Evolutionary conservation across 2,329 filamentous ascomycete genomes (phyloP).

Genomic region (Aspergillus sojae): DNA sequence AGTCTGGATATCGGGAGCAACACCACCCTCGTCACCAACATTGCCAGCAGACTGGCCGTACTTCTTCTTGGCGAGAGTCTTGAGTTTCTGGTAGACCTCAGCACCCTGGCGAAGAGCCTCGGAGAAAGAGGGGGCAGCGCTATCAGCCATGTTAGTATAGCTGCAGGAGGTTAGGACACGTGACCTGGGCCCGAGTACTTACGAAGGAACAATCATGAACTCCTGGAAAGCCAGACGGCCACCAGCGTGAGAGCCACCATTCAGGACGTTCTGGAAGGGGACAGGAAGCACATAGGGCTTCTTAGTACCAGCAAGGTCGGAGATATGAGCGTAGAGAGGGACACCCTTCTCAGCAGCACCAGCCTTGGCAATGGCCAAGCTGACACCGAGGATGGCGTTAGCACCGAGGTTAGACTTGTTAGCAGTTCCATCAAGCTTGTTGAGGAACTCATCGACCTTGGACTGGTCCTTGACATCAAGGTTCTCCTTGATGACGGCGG

Average conservation of each 20-base stretch:
- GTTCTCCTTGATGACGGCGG: constrained; percentile 78
- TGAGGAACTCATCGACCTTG: constrained; percentile 81
- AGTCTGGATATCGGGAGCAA: constrained; percentile 97
- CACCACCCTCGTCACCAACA: constrained; percentile 99
- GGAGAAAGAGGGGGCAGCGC: constrained; percentile 83
- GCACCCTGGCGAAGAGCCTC: constrained; percentile 95
- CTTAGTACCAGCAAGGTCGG: constrained; percentile 85
- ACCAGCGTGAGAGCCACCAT: constrained; percentile 95
- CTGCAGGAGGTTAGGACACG: not conserved
- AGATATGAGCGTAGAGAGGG: constrained; percentile 85
- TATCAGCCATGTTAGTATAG: constrained; percentile 37
- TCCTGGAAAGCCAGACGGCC: constrained; percentile 94
- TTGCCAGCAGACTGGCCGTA: constrained; percentile 99
- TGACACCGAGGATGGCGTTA: constrained; percentile 86
- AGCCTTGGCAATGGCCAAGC: constrained; percentile 82
- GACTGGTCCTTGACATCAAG: constrained; percentile 85
- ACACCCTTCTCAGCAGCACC: constrained; percentile 87
- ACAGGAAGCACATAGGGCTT: constrained; percentile 89
- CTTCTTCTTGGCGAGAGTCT: constrained; percentile 97
- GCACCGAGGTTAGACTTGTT: constrained; percentile 89
- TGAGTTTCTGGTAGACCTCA: constrained; percentile 98
- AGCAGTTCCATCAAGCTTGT: constrained; percentile 77
- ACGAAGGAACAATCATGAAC: constrained; percentile 91
- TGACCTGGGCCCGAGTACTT: constrained; percentile 38
- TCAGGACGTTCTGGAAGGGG: constrained; percentile 92